These are phyloP conservation scores for Teratosphaeria epicoccoides DNA, from an alignment of 2,329 filamentous ascomycete genomes.

Conservation along the genomic window DNA sequence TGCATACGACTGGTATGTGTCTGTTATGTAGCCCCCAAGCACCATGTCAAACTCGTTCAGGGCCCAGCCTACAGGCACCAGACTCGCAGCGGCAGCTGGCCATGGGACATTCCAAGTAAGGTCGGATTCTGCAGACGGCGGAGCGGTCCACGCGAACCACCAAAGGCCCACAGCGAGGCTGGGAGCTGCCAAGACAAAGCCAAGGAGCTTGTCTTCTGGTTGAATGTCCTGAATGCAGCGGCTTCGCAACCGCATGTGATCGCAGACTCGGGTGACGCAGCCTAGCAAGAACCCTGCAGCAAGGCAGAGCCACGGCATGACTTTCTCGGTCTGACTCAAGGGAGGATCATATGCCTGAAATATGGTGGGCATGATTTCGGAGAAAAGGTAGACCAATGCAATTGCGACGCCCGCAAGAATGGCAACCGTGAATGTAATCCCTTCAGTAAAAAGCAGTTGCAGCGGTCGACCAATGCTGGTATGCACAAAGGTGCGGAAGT, in stretches of 20 bases:
- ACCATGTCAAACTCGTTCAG: background rate
- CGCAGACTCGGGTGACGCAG: conserved; percentile 32
- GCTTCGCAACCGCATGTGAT: conserved; percentile 25
- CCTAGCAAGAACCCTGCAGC: conserved; percentile 34
- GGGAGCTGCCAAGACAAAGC: conserved; percentile 36
- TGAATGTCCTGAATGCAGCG: conserved; percentile 16
- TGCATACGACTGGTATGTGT: background rate
- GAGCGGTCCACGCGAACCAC: conserved; percentile 39
- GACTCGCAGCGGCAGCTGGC: background rate
- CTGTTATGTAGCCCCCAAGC: background rate
- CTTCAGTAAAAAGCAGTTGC: background rate
- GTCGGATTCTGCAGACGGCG: conserved; percentile 22
- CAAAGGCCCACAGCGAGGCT: conserved; percentile 35
- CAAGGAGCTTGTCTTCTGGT: conserved; percentile 39
- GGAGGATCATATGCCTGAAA: conserved; percentile 40
- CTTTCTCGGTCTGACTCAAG: background rate
- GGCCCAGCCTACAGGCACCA: background rate
- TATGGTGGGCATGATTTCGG: conserved; percentile 26
- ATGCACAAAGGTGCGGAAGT: background rate
- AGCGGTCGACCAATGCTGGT: background rate
- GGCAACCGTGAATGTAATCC: conserved; percentile 27
- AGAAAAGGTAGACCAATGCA: conserved; percentile 38
- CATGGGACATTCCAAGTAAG: background rate
- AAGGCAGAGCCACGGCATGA: conserved; percentile 34
- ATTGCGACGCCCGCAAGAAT: background rate